Percentiles rank a stretch among this genome's conserved stretches.
phyloP scores from a whole-genome alignment of 257 asterid genomes.

The Gentiana macrophylla region DNA sequence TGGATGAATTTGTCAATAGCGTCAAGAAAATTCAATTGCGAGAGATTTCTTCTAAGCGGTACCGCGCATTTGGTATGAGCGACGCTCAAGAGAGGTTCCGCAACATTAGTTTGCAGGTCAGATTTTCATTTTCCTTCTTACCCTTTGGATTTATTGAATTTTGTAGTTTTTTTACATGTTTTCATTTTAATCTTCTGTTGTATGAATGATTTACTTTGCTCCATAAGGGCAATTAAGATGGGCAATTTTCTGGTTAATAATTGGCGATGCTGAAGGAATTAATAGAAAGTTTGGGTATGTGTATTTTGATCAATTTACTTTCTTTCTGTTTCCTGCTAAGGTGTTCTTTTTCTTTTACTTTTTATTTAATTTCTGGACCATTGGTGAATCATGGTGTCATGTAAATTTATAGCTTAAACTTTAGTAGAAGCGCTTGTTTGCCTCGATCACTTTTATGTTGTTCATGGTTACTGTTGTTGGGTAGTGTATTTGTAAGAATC shows the following conservation, averaged over 20 bases:
- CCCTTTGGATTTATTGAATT: not conserved
- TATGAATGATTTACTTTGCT: not conserved
- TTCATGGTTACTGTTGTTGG: too few relatives aligned
- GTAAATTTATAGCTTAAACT: too few relatives aligned
- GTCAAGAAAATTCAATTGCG: conserved; percentile 91
- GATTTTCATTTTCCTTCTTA: not conserved
- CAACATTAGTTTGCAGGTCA: conserved; percentile 81
- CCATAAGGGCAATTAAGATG: not conserved
- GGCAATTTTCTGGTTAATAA: not conserved
- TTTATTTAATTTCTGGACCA: too few relatives aligned
- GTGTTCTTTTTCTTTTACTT: too few relatives aligned
- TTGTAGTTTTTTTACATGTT: not conserved
- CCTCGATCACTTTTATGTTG: too few relatives aligned
- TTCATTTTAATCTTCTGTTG: not conserved
- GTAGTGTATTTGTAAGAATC: too few relatives aligned
- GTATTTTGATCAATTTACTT: not conserved
- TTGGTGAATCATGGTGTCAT: too few relatives aligned
- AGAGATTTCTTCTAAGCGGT: conserved; percentile 86
- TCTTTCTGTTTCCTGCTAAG: too few relatives aligned
- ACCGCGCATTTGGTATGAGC: conserved; percentile 82
- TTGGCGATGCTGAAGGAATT: not conserved
- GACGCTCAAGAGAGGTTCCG: conserved; percentile 95
- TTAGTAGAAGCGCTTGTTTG: too few relatives aligned
- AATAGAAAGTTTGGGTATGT: conserved; percentile 5
- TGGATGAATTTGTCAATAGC: conserved; percentile 83